These are phyloP conservation scores for Psilocybe sp. DNA, from an alignment of 768 basidiomycete genomes.

Conservation along the genomic window DNA sequence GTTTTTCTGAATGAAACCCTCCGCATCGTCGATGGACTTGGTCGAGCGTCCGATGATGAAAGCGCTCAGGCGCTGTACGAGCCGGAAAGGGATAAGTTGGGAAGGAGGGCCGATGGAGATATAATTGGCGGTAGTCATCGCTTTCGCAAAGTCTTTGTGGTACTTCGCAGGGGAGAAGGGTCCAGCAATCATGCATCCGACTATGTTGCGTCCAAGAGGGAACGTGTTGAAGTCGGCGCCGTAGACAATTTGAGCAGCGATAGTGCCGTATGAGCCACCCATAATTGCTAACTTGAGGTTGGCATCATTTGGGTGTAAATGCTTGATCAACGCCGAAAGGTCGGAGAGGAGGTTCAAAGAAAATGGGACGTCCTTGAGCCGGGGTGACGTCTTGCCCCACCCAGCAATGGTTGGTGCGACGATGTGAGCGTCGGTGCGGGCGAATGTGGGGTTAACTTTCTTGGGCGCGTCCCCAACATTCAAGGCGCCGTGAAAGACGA, in stretches of 20 bases:
- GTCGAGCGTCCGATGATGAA: conserved; percentile 31
- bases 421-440: conserved; percentile 39
- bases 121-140: conserved; percentile 46
- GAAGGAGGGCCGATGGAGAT: conserved; percentile 43
- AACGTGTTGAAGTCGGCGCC: conserved; percentile 49
- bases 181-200: conserved; percentile 44
- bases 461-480: conserved; percentile 41
- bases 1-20: conserved; percentile 33
- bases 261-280: conserved; percentile 54
- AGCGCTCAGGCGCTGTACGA: conserved; percentile 30
- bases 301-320: conserved; percentile 42
- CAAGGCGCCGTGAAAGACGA: conserved; percentile 59
- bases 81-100: conserved; percentile 38
- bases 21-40: conserved; percentile 35
- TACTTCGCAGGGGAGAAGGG: conserved; percentile 45
- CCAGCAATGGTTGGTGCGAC: conserved; percentile 55
- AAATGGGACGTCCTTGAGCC: conserved; percentile 31
- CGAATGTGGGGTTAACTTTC: conserved; percentile 27
- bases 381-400: conserved; percentile 53
- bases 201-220: conserved; percentile 44
- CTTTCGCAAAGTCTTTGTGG: conserved; percentile 42
- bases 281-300: conserved; percentile 46
- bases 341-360: conserved; percentile 40
- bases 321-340: conserved; percentile 43
- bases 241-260: conserved; percentile 55